These are phyloP conservation scores for Laburnicola sp. DNA, from an alignment of 2,329 filamentous ascomycete species.

Conservation along the genomic window DNA sequence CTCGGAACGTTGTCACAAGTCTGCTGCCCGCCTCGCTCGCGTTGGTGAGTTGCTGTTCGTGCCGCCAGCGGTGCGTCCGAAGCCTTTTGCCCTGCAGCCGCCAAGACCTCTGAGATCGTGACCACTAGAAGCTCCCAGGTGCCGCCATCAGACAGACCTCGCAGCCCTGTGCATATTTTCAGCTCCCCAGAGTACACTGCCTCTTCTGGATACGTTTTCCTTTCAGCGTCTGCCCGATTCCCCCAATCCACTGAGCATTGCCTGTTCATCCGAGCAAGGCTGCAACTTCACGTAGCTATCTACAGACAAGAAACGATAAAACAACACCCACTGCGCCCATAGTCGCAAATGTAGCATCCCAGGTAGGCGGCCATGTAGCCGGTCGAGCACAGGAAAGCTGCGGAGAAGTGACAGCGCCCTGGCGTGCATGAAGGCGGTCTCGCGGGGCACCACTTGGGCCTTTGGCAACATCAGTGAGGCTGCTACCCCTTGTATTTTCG, in stretches of 20 bases:
- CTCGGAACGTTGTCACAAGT: conserved; percentile 18
- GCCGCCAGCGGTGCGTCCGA: conserved; percentile 27
- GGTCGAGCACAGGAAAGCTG: neutral
- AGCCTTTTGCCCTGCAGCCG: conserved; percentile 28
- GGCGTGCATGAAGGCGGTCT: conserved; percentile 2
- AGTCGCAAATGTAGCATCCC: neutral
- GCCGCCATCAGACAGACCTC: neutral
- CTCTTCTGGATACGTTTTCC: conserved; percentile 6
- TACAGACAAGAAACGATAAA: conserved; percentile 5
- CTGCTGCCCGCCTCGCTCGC: conserved; percentile 23
- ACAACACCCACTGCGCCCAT: neutral
- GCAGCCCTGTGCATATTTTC: conserved; percentile 3
- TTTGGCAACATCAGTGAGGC: neutral
- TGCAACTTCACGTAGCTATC: conserved; percentile 15
- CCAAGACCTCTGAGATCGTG: conserved; percentile 29
- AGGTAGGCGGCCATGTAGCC: neutral
- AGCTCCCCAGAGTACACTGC: conserved; percentile 9
- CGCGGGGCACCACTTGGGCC: neutral
- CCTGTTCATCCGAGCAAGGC: conserved; percentile 4
- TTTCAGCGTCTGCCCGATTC: neutral
- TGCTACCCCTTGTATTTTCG: neutral
- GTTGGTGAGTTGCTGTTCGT: conserved; percentile 33
- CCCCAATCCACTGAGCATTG: neutral
- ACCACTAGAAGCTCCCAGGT: conserved; percentile 8
- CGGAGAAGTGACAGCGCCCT: conserved; percentile 12